These are phyloP conservation scores for Sclerotinia minor DNA, from an alignment of 2,329 filamentous ascomycete species.

Conservation along the genomic window DNA sequence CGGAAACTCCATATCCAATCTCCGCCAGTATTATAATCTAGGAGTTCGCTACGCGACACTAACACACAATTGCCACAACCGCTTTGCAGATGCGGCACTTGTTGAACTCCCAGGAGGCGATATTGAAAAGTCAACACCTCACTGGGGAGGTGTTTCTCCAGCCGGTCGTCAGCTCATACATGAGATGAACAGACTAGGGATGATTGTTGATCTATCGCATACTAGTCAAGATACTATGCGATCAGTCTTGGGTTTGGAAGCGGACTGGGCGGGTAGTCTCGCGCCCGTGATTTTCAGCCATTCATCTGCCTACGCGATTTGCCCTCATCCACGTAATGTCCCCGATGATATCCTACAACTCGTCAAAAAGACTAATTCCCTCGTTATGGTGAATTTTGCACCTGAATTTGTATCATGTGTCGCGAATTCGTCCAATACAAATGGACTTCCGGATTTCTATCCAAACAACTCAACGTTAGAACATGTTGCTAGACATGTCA, in stretches of 20 bases:
- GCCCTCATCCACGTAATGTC: slow-evolving; percentile 87
- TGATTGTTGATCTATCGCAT: slow-evolving; percentile 90
- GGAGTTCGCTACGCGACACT: slow-evolving; percentile 87
- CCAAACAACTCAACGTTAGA: slow-evolving; percentile 69
- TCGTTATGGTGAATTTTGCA: slow-evolving; percentile 91
- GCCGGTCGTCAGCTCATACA: slow-evolving; percentile 67
- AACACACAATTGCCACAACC: slow-evolving; percentile 92
- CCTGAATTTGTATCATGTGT: slow-evolving; percentile 79
- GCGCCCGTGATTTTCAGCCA: slow-evolving; percentile 90
- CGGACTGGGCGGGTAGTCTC: slow-evolving; percentile 66
- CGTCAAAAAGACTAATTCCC: slow-evolving; percentile 68
- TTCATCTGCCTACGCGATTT: slow-evolving; percentile 76
- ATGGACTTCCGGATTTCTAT: slow-evolving; percentile 67
- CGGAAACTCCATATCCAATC: slow-evolving; percentile 74
- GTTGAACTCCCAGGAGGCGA: slow-evolving; percentile 49
- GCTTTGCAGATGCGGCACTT: slow-evolving; percentile 81
- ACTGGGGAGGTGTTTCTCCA: slow-evolving; percentile 71
- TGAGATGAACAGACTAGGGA: slow-evolving; percentile 93
- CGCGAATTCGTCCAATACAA: slow-evolving; percentile 52
- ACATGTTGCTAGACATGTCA: slow-evolving; percentile 78
- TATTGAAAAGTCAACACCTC: slow-evolving; percentile 48
- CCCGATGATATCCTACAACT: slow-evolving; percentile 78
- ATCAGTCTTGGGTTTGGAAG: slow-evolving; percentile 68
- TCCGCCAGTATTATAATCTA: slow-evolving; percentile 73
- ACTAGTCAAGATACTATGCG: slow-evolving; percentile 78